Conservation (phyloP, 805 yeast species). For the Yamadazyma endophytica region DNA sequence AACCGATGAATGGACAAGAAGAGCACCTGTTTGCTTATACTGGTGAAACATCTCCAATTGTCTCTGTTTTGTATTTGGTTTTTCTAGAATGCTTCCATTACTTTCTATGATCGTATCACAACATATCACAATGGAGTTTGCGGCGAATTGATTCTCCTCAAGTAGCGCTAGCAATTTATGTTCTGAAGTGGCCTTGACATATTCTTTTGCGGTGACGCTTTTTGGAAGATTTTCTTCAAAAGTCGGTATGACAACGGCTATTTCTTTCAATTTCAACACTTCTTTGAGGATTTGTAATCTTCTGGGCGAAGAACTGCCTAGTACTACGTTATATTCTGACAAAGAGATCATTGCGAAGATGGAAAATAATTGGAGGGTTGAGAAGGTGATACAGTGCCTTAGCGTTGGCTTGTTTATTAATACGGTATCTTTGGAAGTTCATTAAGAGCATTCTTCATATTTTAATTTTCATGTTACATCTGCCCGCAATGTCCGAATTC, state of each 20-base stretch:
- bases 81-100: slow-evolving; percentile 65
- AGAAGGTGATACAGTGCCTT: not conserved
- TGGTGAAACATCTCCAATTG: slow-evolving; percentile 27
- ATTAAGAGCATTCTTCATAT: no score
- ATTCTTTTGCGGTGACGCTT: slow-evolving; percentile 42
- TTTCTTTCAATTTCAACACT: slow-evolving; percentile 49
- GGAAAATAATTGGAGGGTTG: not conserved
- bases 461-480: no score
- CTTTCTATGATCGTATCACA: slow-evolving; percentile 79
- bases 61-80: slow-evolving; percentile 47
- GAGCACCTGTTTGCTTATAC: slow-evolving; percentile 16
- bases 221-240: slow-evolving; percentile 78
- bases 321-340: slow-evolving; percentile 3
- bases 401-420: no score
- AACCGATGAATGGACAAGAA: slow-evolving; percentile 34
- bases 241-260: slow-evolving; percentile 53
- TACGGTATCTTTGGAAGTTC: no score
- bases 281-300: slow-evolving; percentile 61
- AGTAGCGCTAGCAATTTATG: slow-evolving; percentile 65
- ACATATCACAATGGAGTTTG: slow-evolving; percentile 29
- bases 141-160: slow-evolving; percentile 7
- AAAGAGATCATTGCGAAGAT: slow-evolving; percentile 12
- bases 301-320: slow-evolving; percentile 82
- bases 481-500: no score
- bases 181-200: slow-evolving; percentile 67